Percentiles rank a stretch among this genome's conserved stretches.
phyloP scores from a whole-genome alignment of 2,329 filamentous ascomycete species.

The Bertia moriformis region DNA sequence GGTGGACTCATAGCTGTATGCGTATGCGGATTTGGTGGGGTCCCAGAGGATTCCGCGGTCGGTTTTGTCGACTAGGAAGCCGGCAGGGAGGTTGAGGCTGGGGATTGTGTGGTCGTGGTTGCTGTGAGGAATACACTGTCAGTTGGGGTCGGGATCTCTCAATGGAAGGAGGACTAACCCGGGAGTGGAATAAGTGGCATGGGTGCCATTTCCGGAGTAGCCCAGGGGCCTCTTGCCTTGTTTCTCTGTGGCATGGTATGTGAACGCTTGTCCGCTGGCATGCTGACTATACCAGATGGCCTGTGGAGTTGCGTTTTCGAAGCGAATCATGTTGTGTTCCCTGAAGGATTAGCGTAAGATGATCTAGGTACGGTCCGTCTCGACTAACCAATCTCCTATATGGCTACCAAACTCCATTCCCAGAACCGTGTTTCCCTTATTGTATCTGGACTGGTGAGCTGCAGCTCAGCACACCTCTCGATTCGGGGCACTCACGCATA shows the following conservation, averaged over 20 bases:
- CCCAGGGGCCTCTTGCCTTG: constrained; percentile 29
- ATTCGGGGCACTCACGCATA: constrained; percentile 30
- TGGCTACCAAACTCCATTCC: constrained; percentile 37
- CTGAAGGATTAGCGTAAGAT: constrained; percentile 11
- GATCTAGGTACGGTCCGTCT: neutral
- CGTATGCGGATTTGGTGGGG: constrained; percentile 31
- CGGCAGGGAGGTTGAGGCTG: constrained; percentile 31
- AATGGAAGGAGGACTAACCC: constrained; percentile 17
- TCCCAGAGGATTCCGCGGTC: constrained; percentile 38
- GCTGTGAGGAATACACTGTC: constrained; percentile 10
- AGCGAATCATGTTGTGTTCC: constrained; percentile 51
- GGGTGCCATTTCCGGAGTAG: constrained; percentile 40
- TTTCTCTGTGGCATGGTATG: constrained; percentile 33
- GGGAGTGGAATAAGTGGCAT: constrained; percentile 40
- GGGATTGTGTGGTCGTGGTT: constrained; percentile 45
- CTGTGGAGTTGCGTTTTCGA: constrained; percentile 31
- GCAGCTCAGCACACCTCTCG: too few species aligned
- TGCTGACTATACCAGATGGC: constrained; percentile 45
- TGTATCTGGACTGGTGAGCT: constrained; percentile 21
- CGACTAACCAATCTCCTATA: constrained; percentile 36
- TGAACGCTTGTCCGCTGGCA: constrained; percentile 39
- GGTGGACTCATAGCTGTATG: constrained; percentile 28
- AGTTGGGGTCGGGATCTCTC: neutral
- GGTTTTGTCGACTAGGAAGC: constrained; percentile 33
- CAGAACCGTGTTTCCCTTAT: constrained; percentile 34